Evolutionary conservation across 164 flowering plant genomes (phyloP).

Genomic region (Stephania cephalantha): DNA sequence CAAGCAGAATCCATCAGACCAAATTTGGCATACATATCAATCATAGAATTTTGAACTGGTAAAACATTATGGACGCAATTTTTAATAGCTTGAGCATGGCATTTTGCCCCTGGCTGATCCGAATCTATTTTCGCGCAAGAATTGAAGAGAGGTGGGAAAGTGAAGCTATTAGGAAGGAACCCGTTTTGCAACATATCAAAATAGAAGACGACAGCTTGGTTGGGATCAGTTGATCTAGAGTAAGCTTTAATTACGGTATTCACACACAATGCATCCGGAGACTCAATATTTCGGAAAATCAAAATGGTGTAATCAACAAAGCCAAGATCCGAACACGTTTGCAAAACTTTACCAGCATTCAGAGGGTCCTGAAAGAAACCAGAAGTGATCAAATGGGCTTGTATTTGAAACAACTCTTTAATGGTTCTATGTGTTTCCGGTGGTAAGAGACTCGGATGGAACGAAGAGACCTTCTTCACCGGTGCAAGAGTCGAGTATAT

Average conservation of each 20-base stretch:
- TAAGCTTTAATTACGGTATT: conserved; percentile 52
- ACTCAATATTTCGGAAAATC: conserved; percentile 32
- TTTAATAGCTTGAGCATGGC: conserved; percentile 60
- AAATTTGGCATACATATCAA: conserved; percentile 51
- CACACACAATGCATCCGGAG: conserved; percentile 37
- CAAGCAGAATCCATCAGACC: conserved; percentile 34
- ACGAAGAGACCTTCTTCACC: background rate
- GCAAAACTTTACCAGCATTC: conserved; percentile 37
- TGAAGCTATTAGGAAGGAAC: conserved; percentile 42
- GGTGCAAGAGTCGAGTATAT: conserved; percentile 9
- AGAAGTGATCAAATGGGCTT: conserved; percentile 43
- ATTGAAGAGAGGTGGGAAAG: conserved; percentile 42
- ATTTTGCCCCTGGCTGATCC: conserved; percentile 30
- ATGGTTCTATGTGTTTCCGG: conserved; percentile 26
- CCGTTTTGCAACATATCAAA: conserved; percentile 39
- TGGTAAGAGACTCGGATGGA: conserved; percentile 10
- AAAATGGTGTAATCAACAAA: conserved; percentile 31
- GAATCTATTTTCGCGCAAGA: conserved; percentile 34
- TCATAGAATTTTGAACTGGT: conserved; percentile 51
- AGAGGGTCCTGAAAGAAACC: conserved; percentile 40
- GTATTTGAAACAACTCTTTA: conserved; percentile 46
- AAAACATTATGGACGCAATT: conserved; percentile 41
- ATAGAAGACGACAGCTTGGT: conserved; percentile 37
- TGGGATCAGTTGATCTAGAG: conserved; percentile 26
- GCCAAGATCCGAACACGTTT: conserved; percentile 28